These are phyloP conservation scores for Erythrobasidium hasegawianum DNA, from an alignment of 1,284 basidiomycete species.

Conservation along the genomic window DNA sequence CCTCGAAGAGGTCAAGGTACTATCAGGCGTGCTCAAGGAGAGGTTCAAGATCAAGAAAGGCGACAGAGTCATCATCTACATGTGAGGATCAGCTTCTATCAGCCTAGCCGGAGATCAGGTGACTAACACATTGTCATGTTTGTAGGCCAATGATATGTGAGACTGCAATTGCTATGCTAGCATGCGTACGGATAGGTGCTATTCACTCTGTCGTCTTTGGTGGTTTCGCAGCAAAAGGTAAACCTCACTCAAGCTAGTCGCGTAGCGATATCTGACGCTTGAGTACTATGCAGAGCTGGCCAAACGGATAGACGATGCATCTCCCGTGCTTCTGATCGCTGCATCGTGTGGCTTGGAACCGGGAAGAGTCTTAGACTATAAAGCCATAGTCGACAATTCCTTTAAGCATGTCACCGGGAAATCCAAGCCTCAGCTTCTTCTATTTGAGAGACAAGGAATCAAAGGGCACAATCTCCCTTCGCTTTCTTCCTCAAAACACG, in stretches of 20 bases:
- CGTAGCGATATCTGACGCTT: neutral
- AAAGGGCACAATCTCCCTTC: conserved; percentile 30
- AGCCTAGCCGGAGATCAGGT: neutral
- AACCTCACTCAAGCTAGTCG: conserved; percentile 1
- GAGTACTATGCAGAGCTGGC: conserved; percentile 39
- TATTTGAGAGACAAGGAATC: too few relatives aligned
- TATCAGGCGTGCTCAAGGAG: conserved; percentile 44
- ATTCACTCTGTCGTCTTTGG: conserved; percentile 48
- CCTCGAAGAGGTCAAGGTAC: conserved; percentile 42
- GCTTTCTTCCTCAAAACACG: conserved; percentile 3
- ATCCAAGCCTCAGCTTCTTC: conserved; percentile 36
- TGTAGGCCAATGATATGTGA: conserved; percentile 47
- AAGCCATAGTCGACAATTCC: conserved; percentile 45
- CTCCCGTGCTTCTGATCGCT: conserved; percentile 43
- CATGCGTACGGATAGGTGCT: conserved; percentile 45
- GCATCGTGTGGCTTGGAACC: conserved; percentile 47
- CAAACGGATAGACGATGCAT: conserved; percentile 45
- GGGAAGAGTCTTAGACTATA: conserved; percentile 45
- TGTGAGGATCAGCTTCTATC: neutral
- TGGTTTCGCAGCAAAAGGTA: conserved; percentile 42
- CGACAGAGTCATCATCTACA: conserved; percentile 46
- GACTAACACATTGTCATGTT: conserved; percentile 6
- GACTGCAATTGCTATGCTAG: conserved; percentile 46
- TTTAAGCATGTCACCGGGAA: conserved; percentile 42
- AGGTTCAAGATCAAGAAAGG: conserved; percentile 43